These are phyloP conservation scores for Colletotrichum sp. DNA, from an alignment of 2,329 filamentous ascomycete genomes.

Conservation along the genomic window DNA sequence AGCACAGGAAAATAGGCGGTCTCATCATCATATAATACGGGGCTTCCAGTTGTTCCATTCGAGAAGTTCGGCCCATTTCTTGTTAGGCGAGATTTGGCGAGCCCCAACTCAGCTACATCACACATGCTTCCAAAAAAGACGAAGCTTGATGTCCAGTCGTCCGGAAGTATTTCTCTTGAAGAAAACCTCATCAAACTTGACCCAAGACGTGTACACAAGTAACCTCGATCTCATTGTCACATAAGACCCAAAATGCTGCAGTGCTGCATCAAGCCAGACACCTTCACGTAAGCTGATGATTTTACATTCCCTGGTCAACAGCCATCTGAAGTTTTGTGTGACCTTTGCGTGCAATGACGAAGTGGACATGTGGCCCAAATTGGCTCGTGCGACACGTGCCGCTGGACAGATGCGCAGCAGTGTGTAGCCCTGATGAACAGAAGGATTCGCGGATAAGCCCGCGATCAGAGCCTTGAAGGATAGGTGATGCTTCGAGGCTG, in stretches of 20 bases:
- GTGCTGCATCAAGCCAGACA: not conserved
- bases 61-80: not conserved
- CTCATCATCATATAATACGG: not conserved
- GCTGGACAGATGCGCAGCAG: not conserved
- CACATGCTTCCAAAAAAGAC: not conserved
- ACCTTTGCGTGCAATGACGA: not conserved
- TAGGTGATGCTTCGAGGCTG: not conserved
- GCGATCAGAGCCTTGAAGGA: not conserved
- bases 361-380: not conserved
- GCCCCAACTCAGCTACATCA: not conserved
- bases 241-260: not conserved
- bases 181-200: not conserved
- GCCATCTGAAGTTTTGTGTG: not conserved
- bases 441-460: not conserved
- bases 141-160: not conserved
- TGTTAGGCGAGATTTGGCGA: too few species aligned
- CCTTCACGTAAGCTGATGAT: not conserved
- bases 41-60: not conserved
- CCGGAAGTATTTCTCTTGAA: rapidly evolving
- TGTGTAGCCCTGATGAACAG: not conserved
- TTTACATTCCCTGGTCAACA: not conserved
- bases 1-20: too few species aligned
- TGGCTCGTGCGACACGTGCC: not conserved
- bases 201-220: rapidly evolving
- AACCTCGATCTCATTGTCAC: not conserved